A percentile compares a stretch with the other conserved stretches of the same genome.
These are phyloP conservation scores for Cinnamomum chago DNA, from an alignment of 164 flowering plant genomes.

Conservation along the genomic window DNA sequence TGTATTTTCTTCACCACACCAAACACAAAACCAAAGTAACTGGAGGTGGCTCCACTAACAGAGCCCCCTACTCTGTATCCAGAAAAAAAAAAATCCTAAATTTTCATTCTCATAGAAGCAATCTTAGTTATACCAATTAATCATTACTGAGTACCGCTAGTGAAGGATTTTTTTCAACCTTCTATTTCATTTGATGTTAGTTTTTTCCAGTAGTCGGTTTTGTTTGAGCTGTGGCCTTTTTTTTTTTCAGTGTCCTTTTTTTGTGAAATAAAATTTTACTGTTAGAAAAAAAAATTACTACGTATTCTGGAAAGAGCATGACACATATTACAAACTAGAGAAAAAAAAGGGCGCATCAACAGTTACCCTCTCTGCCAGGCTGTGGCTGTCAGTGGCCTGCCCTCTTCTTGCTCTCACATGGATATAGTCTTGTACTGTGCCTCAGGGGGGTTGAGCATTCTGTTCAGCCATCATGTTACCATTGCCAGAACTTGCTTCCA, in stretches of 20 bases:
- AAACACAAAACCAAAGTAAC: not conserved
- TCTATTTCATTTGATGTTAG: no score
- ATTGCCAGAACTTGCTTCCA: slow-evolving; percentile 1
- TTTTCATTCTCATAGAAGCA: not conserved
- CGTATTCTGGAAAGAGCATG: not conserved
- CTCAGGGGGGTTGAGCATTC: slow-evolving; percentile 41
- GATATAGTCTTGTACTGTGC: slow-evolving; percentile 77
- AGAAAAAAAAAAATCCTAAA: not conserved
- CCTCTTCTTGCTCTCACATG: slow-evolving; percentile 98
- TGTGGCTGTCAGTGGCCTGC: slow-evolving; percentile 99
- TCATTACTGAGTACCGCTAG: no score
- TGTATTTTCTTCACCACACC: not conserved
- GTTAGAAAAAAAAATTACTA: not conserved
- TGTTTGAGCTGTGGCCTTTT: no score
- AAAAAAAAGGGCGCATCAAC: not conserved
- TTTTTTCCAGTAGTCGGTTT: no score
- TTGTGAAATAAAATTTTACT: no score
- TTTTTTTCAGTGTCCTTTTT: no score
- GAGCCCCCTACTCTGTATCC: not conserved
- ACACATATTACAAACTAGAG: not conserved
- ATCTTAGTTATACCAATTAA: no score
- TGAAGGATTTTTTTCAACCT: no score
- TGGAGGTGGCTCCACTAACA: not conserved
- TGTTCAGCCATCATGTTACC: not conserved
- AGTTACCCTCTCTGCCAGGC: slow-evolving; percentile 90